Evolutionary conservation across 164 flowering plant genomes (phyloP), one percentile per base, ranked within the genome.

Genomic region (Brasenia schreberi): DNA sequence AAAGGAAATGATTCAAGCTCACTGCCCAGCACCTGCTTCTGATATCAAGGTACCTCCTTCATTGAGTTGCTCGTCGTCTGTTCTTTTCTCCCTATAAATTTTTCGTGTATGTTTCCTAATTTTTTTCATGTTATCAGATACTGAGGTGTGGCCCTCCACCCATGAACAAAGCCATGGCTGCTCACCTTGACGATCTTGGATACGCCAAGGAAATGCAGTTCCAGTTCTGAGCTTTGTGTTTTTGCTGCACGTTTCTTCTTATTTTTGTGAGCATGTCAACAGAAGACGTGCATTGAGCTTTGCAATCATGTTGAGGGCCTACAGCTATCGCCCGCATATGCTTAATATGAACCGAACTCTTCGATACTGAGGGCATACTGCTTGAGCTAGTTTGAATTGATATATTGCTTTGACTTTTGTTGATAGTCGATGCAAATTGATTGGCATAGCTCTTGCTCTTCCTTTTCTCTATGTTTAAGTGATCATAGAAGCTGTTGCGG

Each of bases 81-180:
- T 23, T 23, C 39, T 33, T 33, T 33, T 33, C 39, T 33, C 39
- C 39, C 39, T 33, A 33, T 33, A 33, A 33, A 1, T 33, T 33
- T 33, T 33, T 33, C 4, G 39, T 33, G 4, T 3, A 33, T 3
- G 39, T 33, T 33, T 33, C 39, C 39, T 33, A 33, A 33, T 33
- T 33, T 33, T 33, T 3, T 33, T 49, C 16, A 9, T 49, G 56
- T 49, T 49, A 49, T 49, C 56, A 49, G 56, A 49, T 49, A 49
- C 16, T 91, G 76, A 86, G 94, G 64, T 91, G 97, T 19, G 97
- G 97, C 6, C 97, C 97, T 16, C 97, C 97, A 66, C 95, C 97
- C 0, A 91, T 91, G 97, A 91, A 91, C 88, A 91, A 91, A 80
- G 97, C 97, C 77, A 89, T 91, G 92, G 87, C 86, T 71, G 91